Evolutionary conservation across 345 rosid species (phyloP).

Genomic region (Ceriops zippeliana): DNA sequence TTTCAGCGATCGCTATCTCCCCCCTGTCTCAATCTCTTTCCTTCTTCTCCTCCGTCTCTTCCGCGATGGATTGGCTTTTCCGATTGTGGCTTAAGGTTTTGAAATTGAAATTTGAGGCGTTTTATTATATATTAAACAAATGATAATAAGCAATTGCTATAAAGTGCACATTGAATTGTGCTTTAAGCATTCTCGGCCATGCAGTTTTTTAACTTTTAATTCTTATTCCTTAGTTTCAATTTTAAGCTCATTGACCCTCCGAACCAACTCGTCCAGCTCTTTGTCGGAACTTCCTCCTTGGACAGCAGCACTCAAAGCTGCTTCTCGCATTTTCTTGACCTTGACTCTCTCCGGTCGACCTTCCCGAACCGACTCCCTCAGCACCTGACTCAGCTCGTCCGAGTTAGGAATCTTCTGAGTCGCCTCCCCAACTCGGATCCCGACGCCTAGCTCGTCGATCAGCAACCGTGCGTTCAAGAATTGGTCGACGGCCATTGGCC

Average conservation of each 20-base stretch:
- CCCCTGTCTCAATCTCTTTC: too few species aligned
- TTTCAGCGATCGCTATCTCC: not conserved
- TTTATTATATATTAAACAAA: too few species aligned
- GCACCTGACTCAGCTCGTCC: slow-evolving; percentile 25
- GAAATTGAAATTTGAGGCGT: too few species aligned
- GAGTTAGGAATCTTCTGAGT: slow-evolving; percentile 35
- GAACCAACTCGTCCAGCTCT: slow-evolving; percentile 44
- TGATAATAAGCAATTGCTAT: too few species aligned
- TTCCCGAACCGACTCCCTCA: slow-evolving; percentile 32
- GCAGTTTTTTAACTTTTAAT: too few species aligned
- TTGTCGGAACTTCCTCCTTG: slow-evolving; percentile 44
- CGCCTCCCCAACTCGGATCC: slow-evolving; percentile 47
- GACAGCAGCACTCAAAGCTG: slow-evolving; percentile 49
- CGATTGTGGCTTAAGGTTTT: too few species aligned
- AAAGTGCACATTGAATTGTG: too few species aligned
- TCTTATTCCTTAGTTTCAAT: not conserved
- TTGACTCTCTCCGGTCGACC: slow-evolving; percentile 22
- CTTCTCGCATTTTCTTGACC: slow-evolving; percentile 28
- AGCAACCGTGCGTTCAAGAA: slow-evolving; percentile 39
- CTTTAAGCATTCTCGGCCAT: too few species aligned
- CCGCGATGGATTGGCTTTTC: too few species aligned
- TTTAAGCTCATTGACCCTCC: not conserved
- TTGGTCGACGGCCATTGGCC: slow-evolving; percentile 73
- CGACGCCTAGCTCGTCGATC: slow-evolving; percentile 55
- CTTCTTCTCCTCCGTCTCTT: too few species aligned